Evolutionary conservation across 2,329 filamentous ascomycete species (phyloP), one percentile per base, ranked within the genome.

Genomic region (Colletotrichum sp.): DNA sequence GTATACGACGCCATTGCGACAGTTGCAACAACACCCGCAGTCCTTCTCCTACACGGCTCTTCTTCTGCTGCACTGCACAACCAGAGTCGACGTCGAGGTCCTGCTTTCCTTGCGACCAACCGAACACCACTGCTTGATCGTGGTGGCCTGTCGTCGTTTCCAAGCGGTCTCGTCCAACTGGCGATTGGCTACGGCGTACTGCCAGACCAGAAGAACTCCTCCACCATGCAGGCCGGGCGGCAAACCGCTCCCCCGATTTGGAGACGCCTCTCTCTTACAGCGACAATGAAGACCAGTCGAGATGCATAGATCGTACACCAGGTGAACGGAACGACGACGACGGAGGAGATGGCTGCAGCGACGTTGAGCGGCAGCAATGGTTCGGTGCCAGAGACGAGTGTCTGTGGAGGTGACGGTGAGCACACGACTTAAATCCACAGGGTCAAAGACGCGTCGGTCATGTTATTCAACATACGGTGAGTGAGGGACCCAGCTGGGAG

Each of bases 1-100:
- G 82, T 81, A 61, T 85, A 81, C 28, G 84, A 83, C 61, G 85
- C 79, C 86, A 87, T 87, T 61, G 48, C 55, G 38, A 60, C 26
- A 13, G 12, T 34, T 13, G 26, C n/a, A 16, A 43, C 32, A 34
- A 21, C 24, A 56, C 26, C 38, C 55, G 30, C 67, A 30, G n/a
- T 64, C n/a, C 18, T 55, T 62, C 34, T 21, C 43, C 16, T 26
- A 18, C 26, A 32, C 48, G 24, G 2, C 34, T 30, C 7, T 36
- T 18, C 56, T 38, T 58, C 56, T 28, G 16, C 56, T 30, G 9
- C 56, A 32, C 18, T 62, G 55, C 38, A n/a, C 56, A 43, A 30
- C 58, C 30, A 24, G 21, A 56, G 30, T 21, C 38, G 30, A 32
- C 34, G 12, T 43, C 16, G 36, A 26, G 12, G 30, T 43, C 28